These are phyloP conservation scores for Collariella sp. DNA, from an alignment of 495 filamentous ascomycete genomes.

Conservation along the genomic window DNA sequence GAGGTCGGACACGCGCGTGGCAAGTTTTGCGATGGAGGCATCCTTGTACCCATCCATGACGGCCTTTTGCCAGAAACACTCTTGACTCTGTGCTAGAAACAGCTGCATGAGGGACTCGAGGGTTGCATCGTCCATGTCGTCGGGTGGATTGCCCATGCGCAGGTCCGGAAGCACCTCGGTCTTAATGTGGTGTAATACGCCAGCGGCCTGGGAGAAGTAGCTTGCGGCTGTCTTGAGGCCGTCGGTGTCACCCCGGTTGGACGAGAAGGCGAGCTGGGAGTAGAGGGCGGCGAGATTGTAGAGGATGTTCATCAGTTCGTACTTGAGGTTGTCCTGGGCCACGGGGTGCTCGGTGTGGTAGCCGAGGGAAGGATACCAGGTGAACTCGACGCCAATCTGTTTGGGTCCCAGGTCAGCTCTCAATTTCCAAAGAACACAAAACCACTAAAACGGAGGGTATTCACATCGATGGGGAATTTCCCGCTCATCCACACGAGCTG, in stretches of 20 bases:
- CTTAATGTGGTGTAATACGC: conserved; percentile 74
- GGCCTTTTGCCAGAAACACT: conserved; percentile 97
- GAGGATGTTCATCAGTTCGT: conserved; percentile 87
- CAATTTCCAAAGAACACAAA: too few relatives aligned
- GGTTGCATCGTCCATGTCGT: conserved; percentile 90
- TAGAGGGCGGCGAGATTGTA: conserved; percentile 92
- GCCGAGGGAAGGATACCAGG: conserved; percentile 88
- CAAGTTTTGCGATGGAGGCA: conserved; percentile 79
- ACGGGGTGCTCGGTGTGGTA: conserved; percentile 77
- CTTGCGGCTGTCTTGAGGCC: conserved; percentile 85
- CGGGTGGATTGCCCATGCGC: conserved; percentile 66
- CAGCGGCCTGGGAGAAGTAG: conserved; percentile 84
- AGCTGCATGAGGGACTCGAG: conserved; percentile 76
- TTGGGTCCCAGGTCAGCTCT: too few relatives aligned
- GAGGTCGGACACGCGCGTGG: conserved; percentile 84
- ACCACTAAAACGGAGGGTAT: not conserved
- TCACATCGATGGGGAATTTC: conserved; percentile 93
- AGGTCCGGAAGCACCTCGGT: conserved; percentile 74
- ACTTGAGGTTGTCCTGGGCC: conserved; percentile 86
- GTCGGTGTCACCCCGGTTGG: conserved; percentile 69
- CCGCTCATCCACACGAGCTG: conserved; percentile 90
- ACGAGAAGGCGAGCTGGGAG: conserved; percentile 76
- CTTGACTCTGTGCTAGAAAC: conserved; percentile 84
- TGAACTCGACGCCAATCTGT: conserved; percentile 89
- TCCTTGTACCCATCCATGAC: conserved; percentile 92